These are phyloP conservation scores for Aspergillus nidulans DNA, from an alignment of 495 filamentous ascomycete genomes.

Conservation along the genomic window DNA sequence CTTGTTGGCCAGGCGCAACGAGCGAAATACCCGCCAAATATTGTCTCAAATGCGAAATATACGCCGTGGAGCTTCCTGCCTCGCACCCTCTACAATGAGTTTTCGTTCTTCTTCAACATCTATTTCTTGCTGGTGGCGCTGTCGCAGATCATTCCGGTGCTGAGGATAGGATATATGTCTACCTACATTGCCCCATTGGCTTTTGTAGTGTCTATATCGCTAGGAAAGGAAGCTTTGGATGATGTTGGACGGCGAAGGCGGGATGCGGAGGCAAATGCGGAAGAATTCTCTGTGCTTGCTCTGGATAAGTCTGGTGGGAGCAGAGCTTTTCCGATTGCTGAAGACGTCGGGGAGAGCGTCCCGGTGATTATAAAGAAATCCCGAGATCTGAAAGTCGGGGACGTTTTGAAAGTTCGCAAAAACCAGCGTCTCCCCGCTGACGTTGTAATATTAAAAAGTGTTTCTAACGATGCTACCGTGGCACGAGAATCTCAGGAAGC, in stretches of 20 bases:
- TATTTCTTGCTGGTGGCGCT: conserved; percentile 95
- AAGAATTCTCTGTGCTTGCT: conserved; percentile 75
- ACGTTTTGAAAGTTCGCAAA: conserved; percentile 86
- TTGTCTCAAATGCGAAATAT: conserved; percentile 96
- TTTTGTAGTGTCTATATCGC: conserved; percentile 84
- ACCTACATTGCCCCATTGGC: conserved; percentile 92
- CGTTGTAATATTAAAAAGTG: conserved; percentile 85
- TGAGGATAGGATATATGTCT: conserved; percentile 90
- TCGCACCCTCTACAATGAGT: conserved; percentile 93
- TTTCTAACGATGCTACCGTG: conserved; percentile 55
- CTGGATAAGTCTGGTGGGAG: conserved; percentile 43
- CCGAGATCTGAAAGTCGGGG: conserved; percentile 88
- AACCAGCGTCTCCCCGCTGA: conserved; percentile 92
- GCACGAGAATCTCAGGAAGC: conserved; percentile 19
- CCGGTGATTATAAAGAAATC: conserved; percentile 72
- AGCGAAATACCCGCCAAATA: conserved; percentile 57
- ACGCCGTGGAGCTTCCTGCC: conserved; percentile 95
- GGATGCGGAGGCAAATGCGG: conserved; percentile 92
- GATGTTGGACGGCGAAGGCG: conserved; percentile 81
- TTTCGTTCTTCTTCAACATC: conserved; percentile 99
- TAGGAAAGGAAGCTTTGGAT: conserved; percentile 95
- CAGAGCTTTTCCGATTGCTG: conserved; percentile 16
- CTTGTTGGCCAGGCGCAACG: conserved; percentile 40
- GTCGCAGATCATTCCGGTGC: conserved; percentile 81
- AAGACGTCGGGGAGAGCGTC: conserved; percentile 5